Evolutionary conservation across 441 rosid species (phyloP).

Genomic region (Theobroma grandiflorum): DNA sequence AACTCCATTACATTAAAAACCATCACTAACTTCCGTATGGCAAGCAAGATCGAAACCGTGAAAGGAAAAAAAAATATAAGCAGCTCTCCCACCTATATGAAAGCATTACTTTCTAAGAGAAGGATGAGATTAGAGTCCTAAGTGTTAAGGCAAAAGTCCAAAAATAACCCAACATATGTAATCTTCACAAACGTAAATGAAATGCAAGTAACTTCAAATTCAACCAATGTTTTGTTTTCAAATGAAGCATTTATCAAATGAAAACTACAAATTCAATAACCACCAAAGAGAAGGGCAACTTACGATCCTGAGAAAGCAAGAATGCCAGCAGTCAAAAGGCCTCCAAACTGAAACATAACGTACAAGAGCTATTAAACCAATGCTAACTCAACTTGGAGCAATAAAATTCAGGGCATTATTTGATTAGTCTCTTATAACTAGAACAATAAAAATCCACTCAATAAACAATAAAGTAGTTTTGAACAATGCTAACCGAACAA

Average conservation of each 20-base stretch:
- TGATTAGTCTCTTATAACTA: neutral
- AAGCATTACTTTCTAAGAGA: neutral
- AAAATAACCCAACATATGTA: neutral
- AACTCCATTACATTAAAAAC: neutral
- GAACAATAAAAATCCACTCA: neutral
- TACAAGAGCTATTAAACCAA: conserved; percentile 2
- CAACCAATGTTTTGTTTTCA: conserved; percentile 15
- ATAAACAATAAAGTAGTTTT: neutral
- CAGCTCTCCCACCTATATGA: neutral
- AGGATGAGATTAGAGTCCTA: neutral
- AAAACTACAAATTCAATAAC: neutral
- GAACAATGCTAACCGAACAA: conserved; percentile 12
- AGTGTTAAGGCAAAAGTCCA: neutral
- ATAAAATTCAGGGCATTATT: neutral
- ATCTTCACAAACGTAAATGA: neutral
- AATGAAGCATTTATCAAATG: conserved; percentile 21
- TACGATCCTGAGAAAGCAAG: conserved; percentile 88
- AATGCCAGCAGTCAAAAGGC: conserved; percentile 86
- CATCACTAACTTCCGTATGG: neutral
- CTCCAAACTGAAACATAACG: conserved; percentile 78
- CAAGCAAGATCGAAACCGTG: neutral
- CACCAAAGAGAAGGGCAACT: conserved; percentile 42
- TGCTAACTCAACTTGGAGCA: neutral
- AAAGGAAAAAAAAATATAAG: neutral
- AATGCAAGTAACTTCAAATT: conserved; percentile 4